Conservation (phyloP, 1,139 yeast genomes). For the Blastobotrys apis region DNA sequence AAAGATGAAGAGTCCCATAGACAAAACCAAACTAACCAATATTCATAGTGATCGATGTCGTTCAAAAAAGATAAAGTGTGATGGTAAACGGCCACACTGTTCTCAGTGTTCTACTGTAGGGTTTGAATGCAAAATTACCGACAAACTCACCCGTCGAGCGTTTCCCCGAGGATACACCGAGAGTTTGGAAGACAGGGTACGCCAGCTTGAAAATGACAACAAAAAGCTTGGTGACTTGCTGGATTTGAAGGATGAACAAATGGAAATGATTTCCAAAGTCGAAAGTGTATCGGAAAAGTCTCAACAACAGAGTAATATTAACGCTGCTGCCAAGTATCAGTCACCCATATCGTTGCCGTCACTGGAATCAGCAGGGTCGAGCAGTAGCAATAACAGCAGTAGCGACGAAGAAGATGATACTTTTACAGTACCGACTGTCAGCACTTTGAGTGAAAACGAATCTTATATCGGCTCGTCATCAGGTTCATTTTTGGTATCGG, state of each 20-base stretch:
- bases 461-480: slow-evolving; percentile 35
- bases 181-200: slow-evolving; percentile 58
- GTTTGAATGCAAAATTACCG: slow-evolving; percentile 70
- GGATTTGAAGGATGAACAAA: slow-evolving; percentile 59
- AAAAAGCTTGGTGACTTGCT: slow-evolving; percentile 46
- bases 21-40: neutral
- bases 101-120: slow-evolving; percentile 63
- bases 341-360: slow-evolving; percentile 4
- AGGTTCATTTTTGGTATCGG: slow-evolving; percentile 31
- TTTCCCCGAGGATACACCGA: slow-evolving; percentile 76
- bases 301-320: neutral
- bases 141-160: slow-evolving; percentile 63
- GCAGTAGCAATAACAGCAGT: neutral
- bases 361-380: neutral
- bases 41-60: slow-evolving; percentile 62
- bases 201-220: slow-evolving; percentile 59
- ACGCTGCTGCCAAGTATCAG: neutral
- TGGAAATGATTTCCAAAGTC: slow-evolving; percentile 37
- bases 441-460: slow-evolving; percentile 29
- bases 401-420: slow-evolving; percentile 27
- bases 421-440: slow-evolving; percentile 29
- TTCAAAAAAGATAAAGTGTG: slow-evolving; percentile 72
- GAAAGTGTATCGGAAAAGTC: neutral
- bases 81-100: slow-evolving; percentile 59
- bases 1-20: too few species aligned